Base-by-base conservation (phyloP, 352 stramenopile genomes). In the Phytopythium sindhum region DNA sequence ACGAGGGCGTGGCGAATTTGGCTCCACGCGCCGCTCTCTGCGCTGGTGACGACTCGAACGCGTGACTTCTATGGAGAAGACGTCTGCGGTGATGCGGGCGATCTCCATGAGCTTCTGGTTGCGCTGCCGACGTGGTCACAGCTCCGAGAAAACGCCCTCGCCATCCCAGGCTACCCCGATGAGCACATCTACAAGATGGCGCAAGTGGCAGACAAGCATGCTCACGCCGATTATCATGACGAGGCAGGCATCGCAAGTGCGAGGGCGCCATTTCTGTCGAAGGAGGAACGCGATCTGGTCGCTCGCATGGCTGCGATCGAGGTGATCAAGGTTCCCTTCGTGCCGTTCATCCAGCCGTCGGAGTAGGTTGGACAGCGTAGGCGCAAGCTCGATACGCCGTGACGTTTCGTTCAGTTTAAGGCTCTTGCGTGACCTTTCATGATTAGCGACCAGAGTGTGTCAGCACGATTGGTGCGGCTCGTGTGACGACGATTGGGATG, bases 151-250 rank as follows among this genome's bases (percentile, higher is more conserved):
- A 55, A 65, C 11, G 68, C 68, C 2, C 66, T 88, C 23, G 69
- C 62, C 1, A 37, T 86, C 0, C 54, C 72, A 5, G 73, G 56
- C 3, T 74, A 78, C 57, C 73, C 74, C 0, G 81, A 90, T 42
- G 77, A 85, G 56, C 81, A 90, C 57, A 71, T 87, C 12, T 88
- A 86, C 70, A 90, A 90, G 62, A 57, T 90, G 37, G 78, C 88
- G 47, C 78, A 88, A 23, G 77, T 88, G 28, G 78, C 75, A 4
- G 61, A 69, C 26, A 69, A 64, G 2, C 70, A 86, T 61, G 75
- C 68, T 5, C 41, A 68, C 15, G 48, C 45, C 14, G 17, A 21
- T 4, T 54, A 54, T 17, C 21, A 14, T 7, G 47, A 12, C 26
- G 47, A 54, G 4, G 9, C 6, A 24, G 11, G 11, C 24, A 24